Evolutionary conservation across 2,329 filamentous ascomycete species (phyloP).

Genomic region (Penicillium italicum): DNA sequence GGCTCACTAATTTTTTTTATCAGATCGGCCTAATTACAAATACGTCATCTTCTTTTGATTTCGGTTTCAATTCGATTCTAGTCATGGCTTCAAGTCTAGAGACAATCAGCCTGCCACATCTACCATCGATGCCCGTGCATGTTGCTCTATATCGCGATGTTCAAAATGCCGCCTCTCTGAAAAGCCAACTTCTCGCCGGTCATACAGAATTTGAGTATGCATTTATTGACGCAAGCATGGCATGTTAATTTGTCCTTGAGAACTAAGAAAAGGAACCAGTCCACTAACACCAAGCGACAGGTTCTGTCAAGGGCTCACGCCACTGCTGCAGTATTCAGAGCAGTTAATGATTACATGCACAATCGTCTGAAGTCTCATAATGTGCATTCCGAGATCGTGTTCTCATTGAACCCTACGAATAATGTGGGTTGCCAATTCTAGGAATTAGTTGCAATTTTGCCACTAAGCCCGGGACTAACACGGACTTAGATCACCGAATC

Average conservation of each 20-base stretch:
- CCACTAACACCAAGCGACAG: slow-evolving; percentile 40
- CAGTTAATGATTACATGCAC: slow-evolving; percentile 63
- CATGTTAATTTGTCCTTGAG: slow-evolving; percentile 40
- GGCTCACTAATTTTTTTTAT: neutral
- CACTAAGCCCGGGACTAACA: slow-evolving; percentile 17
- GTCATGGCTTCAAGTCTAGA: slow-evolving; percentile 50
- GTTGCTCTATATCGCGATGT: slow-evolving; percentile 73
- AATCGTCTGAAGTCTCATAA: slow-evolving; percentile 71
- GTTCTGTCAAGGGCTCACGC: slow-evolving; percentile 70
- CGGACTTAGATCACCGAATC: slow-evolving; percentile 74
- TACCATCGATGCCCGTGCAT: slow-evolving; percentile 68
- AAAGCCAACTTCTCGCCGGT: slow-evolving; percentile 77
- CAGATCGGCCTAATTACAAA: slow-evolving; percentile 10
- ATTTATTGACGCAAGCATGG: slow-evolving; percentile 79
- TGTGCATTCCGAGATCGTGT: slow-evolving; percentile 84
- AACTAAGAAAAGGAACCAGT: slow-evolving; percentile 5
- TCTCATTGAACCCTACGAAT: slow-evolving; percentile 73
- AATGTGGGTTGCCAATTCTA: slow-evolving; percentile 55
- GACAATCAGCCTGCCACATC: slow-evolving; percentile 69
- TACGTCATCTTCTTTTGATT: slow-evolving; percentile 4
- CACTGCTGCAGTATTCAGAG: slow-evolving; percentile 71
- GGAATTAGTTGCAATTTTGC: slow-evolving; percentile 9
- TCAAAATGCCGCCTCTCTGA: slow-evolving; percentile 71
- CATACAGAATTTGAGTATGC: slow-evolving; percentile 90
- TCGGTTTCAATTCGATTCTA: neutral